Evolutionary conservation across 257 asterid species (phyloP).

Genomic region (Nicotiana sylvestris): DNA sequence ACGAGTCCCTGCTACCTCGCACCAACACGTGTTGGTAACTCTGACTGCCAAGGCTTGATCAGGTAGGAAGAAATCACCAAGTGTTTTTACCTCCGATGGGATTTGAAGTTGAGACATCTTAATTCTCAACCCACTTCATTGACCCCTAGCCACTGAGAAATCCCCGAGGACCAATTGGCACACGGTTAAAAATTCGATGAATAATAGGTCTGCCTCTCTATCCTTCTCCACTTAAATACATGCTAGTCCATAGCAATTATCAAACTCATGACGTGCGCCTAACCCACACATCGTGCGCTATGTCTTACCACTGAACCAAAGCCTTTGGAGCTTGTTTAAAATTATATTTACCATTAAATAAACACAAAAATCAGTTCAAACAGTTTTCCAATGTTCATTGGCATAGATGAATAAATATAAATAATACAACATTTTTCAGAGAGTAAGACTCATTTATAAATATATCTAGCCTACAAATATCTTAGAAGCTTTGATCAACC

Average conservation of each 20-base stretch:
- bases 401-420: neutral
- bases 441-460: neutral
- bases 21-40: too few species aligned
- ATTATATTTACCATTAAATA: neutral
- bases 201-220: neutral
- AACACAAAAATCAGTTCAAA: neutral
- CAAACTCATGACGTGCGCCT: neutral
- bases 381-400: neutral
- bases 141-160: neutral
- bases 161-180: neutral
- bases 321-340: neutral
- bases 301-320: neutral
- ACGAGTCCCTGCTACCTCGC: too few species aligned
- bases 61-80: too few species aligned
- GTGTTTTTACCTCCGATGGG: too few species aligned
- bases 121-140: too few species aligned
- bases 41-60: too few species aligned
- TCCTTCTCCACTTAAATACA: neutral
- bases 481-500: conserved; percentile 3
- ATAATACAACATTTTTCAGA: neutral
- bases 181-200: neutral
- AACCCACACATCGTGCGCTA: neutral
- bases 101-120: too few species aligned
- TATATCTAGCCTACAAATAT: neutral
- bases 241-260: neutral